Percentiles rank a stretch among this genome's conserved stretches.
Conservation (phyloP, 2,329 filamentous ascomycete genomes). For the Phyllosticta paracitricarpa region DNA sequence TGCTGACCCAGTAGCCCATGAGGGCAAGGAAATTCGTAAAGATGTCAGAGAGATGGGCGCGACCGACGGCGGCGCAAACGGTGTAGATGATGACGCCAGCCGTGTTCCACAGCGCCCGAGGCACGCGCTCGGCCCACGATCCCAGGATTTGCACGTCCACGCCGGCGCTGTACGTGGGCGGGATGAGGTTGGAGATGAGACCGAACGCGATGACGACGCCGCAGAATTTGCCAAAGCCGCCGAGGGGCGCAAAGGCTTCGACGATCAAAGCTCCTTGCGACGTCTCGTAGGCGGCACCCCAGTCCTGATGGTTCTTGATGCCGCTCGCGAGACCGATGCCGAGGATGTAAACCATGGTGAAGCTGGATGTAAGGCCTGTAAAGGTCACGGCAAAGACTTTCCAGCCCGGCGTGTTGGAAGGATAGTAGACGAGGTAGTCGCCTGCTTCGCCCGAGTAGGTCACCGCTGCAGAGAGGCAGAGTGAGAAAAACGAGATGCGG, state of each 20-base stretch:
- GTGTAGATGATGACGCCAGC: constrained; percentile 53
- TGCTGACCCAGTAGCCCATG: constrained; percentile 61
- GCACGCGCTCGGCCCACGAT: constrained; percentile 46
- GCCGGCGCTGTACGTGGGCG: constrained; percentile 54
- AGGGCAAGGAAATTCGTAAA: constrained; percentile 61
- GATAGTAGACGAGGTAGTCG: constrained; percentile 60
- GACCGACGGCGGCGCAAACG: constrained; percentile 54
- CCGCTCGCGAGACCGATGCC: constrained; percentile 55
- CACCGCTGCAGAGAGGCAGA: constrained; percentile 55
- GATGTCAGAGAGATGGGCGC: constrained; percentile 50
- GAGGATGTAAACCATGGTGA: constrained; percentile 50
- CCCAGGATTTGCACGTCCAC: constrained; percentile 61
- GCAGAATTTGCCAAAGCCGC: constrained; percentile 56
- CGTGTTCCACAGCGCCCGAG: constrained; percentile 56
- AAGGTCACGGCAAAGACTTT: constrained; percentile 50
- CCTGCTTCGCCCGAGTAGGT: constrained; percentile 55
- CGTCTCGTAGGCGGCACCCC: constrained; percentile 45
- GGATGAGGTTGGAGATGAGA: constrained; percentile 55
- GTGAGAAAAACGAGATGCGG: constrained; percentile 58
- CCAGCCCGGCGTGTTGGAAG: constrained; percentile 40
- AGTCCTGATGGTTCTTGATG: constrained; percentile 41
- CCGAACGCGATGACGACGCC: constrained; percentile 55
- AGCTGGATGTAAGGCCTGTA: constrained; percentile 46
- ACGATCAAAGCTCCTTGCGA: constrained; percentile 57
- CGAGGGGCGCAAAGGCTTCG: constrained; percentile 49